Evolutionary conservation across 352 stramenopile species (phyloP), one percentile per base, ranked within the genome.

Genomic region (Phytophthora pinifolia): DNA sequence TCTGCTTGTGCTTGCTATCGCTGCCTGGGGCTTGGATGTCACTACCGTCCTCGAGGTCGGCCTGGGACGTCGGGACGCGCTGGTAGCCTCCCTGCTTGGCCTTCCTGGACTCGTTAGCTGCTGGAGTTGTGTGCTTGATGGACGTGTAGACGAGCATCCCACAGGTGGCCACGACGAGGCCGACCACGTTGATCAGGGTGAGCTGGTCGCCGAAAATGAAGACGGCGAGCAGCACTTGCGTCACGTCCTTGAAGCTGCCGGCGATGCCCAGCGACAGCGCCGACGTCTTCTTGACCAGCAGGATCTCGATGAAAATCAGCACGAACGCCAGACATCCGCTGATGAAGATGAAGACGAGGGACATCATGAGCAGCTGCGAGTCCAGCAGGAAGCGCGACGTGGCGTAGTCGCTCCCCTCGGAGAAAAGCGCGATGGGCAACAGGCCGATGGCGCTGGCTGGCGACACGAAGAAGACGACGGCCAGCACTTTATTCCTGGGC

Each of bases 391-490:
- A 92, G 34, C 80, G 72, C 35, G 81, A 96, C 42, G 44, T 46
- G 3, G 74, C 48, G 27, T 93, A 63, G 36, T 73, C 54, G 9
- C 33, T 51, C 6, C 51, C 79, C 29, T 94, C 86, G 3, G 74
- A 70, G 10, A 75, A 58, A 3, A 89, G 17, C 6, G 76, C 78
- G 34, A 96, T 78, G 4, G 82, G 82, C n/a, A 94, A 48, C 27
- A 95, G 54, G 1, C 81, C 72, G 6, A 92, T 15, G 4, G 84
- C 83, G 39, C 81, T 88, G 5, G 81, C 76, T 0, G 86, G 83
- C 4, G 83, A 89, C 34, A 92, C 90, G 62, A 89, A 86, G 65
- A 90, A 90, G 15, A 93, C 80, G n/a, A 91, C 81, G 0, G 83
- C 70, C 25, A 95, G 67, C 34, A 90, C 85, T 25, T 79, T 82